phyloP scores from a whole-genome alignment of 176 grass and related monocot species.

The Oryza glaberrima region DNA sequence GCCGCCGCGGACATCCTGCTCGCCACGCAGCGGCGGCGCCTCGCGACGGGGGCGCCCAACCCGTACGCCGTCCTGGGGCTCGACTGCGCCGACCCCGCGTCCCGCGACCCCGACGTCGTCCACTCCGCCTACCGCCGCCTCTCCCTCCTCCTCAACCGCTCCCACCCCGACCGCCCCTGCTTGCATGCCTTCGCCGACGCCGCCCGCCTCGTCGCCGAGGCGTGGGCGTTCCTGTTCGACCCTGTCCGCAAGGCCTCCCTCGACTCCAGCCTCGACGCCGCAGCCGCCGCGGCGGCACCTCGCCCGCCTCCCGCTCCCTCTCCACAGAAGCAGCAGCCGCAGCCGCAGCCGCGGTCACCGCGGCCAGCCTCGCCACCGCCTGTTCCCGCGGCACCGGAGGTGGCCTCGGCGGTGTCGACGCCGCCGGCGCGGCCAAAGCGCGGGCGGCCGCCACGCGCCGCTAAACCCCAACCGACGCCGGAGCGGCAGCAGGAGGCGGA shows the following conservation, averaged over 20 bases:
- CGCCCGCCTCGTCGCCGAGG: conserved; percentile 41
- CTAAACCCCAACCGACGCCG: conserved; percentile 4
- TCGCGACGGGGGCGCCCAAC: conserved; percentile 39
- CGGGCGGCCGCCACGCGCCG: too few species aligned
- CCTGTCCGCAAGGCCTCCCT: conserved; percentile 53
- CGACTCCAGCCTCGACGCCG: conserved; percentile 50
- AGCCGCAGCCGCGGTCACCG: not conserved
- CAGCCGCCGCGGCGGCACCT: not conserved
- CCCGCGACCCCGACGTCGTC: conserved; percentile 38
- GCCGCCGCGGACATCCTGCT: conserved; percentile 57
- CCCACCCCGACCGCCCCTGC: conserved; percentile 22
- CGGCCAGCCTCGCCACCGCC: not conserved
- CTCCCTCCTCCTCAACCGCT: conserved; percentile 47
- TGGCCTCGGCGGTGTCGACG: not conserved
- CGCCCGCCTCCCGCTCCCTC: not conserved
- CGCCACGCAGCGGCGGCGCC: conserved; percentile 31
- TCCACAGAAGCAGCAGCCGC: not conserved
- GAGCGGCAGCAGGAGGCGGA: not conserved
- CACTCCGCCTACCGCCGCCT: conserved; percentile 53
- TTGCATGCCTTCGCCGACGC: conserved; percentile 46
- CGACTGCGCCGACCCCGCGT: conserved; percentile 41
- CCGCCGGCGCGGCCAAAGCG: not conserved
- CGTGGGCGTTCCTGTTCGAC: conserved; percentile 59
- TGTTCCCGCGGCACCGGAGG: not conserved
- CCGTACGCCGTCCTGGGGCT: conserved; percentile 62